Conservation (phyloP, 2,329 filamentous ascomycete species). For the Macroventuria anomochaeta region DNA sequence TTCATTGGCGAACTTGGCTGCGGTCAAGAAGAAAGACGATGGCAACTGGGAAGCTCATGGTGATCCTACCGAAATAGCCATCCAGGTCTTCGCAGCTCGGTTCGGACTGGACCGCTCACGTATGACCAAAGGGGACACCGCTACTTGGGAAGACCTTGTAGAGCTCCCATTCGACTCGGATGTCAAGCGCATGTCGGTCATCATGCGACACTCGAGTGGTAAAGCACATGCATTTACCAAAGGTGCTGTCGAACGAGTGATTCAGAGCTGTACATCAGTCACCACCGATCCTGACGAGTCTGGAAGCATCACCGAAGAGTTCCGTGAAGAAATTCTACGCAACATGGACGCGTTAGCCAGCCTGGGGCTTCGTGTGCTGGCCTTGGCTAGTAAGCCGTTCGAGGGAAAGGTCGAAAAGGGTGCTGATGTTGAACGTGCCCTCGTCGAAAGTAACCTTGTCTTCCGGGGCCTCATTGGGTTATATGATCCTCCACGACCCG, state of each 20-base stretch:
- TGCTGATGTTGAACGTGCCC: conserved; percentile 60
- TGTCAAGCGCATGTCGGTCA: conserved; percentile 78
- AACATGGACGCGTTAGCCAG: conserved; percentile 73
- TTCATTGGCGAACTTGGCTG: conserved; percentile 59
- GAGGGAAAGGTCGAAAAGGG: conserved; percentile 53
- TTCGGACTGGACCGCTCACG: conserved; percentile 68
- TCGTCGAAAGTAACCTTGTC: conserved; percentile 71
- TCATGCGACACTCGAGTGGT: conserved; percentile 58
- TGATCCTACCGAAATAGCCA: conserved; percentile 70
- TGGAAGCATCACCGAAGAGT: conserved; percentile 58
- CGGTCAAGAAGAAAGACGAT: conserved; percentile 54
- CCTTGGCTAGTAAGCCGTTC: conserved; percentile 63
- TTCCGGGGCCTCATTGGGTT: conserved; percentile 83
- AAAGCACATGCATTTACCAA: conserved; percentile 63
- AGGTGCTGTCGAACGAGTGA: conserved; percentile 72
- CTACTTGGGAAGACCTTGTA: conserved; percentile 54
- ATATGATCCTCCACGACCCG: conserved; percentile 83
- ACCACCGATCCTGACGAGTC: conserved; percentile 52
- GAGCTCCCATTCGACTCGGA: conserved; percentile 78
- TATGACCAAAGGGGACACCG: conserved; percentile 51
- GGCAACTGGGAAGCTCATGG: conserved; percentile 49
- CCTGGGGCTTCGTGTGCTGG: conserved; percentile 72
- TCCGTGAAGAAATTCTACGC: conserved; percentile 63
- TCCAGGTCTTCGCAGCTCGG: conserved; percentile 74
- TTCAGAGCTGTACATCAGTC: conserved; percentile 66